Evolutionary conservation across 1,284 basidiomycete genomes (phyloP), one percentile per base, ranked within the genome.

Genomic region (Paramarasmius palmivorus): DNA sequence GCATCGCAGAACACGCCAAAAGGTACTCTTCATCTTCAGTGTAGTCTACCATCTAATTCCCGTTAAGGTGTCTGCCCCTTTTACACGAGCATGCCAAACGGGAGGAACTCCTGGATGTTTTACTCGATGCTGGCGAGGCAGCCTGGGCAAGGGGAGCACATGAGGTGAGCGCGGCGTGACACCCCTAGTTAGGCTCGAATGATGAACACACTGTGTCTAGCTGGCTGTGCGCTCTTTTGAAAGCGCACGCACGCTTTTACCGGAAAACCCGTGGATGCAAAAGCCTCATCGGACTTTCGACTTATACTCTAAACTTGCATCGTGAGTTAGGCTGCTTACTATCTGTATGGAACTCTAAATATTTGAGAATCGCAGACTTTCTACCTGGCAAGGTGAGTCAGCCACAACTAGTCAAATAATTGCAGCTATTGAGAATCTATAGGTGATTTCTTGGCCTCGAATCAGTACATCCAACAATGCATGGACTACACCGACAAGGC

Each of bases 131-230:
- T 22, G 86, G 84, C 1, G 83, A 88, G 60, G 81, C 84, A 39
- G 84, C 86, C 2, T 82, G 83, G 73, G 76, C 79, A 14, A 76
- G 84, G 49, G 86, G 86, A 29, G 86, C 86, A 35, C 86, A 88
- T 62, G 86, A 89, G 73, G 85, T 86, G 63, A 47, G 50, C 56
- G 22, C 23, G 37, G 17, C 25, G 46, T 22, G 39, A 23, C 34
- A 23, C 32, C 22, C 9, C 19, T 25, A 26, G 23, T 9, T 15
- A 25, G 36, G 19, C 15, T 41, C 35, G 51, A n/a, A n/a, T n/a
- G n/a, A 22, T 41, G 25, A 26, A 20, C 17, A 14, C 23, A 8
- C 22, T 12, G 15, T 22, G 15, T 51, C 14, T 23, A 88, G 84
- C 71, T 85, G 45, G 83, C 84, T 1, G 73, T 83, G 23, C 78